Percentiles rank a stretch among this genome's conserved stretches.
Conservation (phyloP, 331 rosid genomes). For the Rosa hybrid region DNA sequence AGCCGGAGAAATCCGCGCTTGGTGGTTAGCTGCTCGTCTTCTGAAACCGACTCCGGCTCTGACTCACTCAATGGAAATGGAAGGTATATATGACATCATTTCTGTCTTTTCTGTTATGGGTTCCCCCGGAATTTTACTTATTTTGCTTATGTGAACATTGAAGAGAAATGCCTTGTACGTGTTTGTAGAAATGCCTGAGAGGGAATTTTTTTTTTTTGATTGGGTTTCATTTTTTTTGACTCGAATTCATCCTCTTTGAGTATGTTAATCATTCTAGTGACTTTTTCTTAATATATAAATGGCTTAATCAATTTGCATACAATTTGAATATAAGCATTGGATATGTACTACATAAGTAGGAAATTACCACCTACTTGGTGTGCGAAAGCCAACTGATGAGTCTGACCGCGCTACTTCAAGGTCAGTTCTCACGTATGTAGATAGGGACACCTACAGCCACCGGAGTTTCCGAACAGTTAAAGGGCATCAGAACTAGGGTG, state of each 20-base stretch:
- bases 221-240: background rate
- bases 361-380: too few relatives aligned
- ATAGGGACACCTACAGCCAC: too few relatives aligned
- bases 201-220: background rate
- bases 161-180: background rate
- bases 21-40: slow-evolving; percentile 43
- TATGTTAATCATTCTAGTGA: background rate
- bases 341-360: too few relatives aligned
- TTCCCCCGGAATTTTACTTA: background rate
- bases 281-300: too few relatives aligned
- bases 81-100: slow-evolving; percentile 36
- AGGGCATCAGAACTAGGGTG: too few relatives aligned
- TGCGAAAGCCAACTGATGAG: too few relatives aligned
- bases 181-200: slow-evolving; percentile 22
- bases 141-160: background rate
- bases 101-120: background rate
- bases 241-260: background rate
- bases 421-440: too few relatives aligned
- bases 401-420: too few relatives aligned
- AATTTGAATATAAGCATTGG: too few relatives aligned
- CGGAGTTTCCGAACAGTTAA: too few relatives aligned
- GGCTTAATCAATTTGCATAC: too few relatives aligned
- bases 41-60: slow-evolving; percentile 46
- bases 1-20: slow-evolving; percentile 21
- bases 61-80: slow-evolving; percentile 33